phyloP scores from a whole-genome alignment of 2,329 filamentous ascomycete species.

The Aspergillus pseudotamarii region DNA sequence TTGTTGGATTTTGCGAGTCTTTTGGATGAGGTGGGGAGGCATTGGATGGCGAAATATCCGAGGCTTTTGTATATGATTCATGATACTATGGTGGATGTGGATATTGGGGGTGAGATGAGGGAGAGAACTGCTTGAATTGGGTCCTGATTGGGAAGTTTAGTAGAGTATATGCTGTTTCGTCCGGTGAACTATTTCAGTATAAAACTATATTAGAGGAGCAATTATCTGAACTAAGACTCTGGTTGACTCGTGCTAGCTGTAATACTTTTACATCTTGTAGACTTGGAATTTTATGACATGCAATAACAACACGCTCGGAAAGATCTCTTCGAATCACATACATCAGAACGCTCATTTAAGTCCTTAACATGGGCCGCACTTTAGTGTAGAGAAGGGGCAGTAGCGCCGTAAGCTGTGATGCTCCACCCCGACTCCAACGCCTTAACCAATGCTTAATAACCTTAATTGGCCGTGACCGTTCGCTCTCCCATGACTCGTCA shows the following conservation, averaged over 20 bases:
- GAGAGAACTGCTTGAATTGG: neutral
- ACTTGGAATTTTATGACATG: too few relatives aligned
- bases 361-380: too few relatives aligned
- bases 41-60: neutral
- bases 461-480: conserved; percentile 7
- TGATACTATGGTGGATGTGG: neutral
- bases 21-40: neutral
- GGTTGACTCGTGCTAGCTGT: too few relatives aligned
- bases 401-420: neutral
- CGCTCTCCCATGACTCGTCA: conserved; percentile 11
- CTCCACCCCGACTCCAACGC: neutral
- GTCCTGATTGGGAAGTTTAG: neutral
- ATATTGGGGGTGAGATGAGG: neutral
- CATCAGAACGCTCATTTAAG: too few relatives aligned
- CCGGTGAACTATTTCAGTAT: neutral
- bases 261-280: too few relatives aligned
- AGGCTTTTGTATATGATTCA: conserved; percentile 1
- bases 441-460: neutral
- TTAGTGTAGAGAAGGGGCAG: too few relatives aligned
- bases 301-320: too few relatives aligned
- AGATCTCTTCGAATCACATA: too few relatives aligned
- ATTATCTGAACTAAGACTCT: too few relatives aligned
- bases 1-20: neutral
- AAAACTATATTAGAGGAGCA: neutral
- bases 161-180: neutral